These are phyloP conservation scores for Chytriomyces sp. DNA, from an alignment of 192 early-diverging fungal species.

Conservation along the genomic window DNA sequence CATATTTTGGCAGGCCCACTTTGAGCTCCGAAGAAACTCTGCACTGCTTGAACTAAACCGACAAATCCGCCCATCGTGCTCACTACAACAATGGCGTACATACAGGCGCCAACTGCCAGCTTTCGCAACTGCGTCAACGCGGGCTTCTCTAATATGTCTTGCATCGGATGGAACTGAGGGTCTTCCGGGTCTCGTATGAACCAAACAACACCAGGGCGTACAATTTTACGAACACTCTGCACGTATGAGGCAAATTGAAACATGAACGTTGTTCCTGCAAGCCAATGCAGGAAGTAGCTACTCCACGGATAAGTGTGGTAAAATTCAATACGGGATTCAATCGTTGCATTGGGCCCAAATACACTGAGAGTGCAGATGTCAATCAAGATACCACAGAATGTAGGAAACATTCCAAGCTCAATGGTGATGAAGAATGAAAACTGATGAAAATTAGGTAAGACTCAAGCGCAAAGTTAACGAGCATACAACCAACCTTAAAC, in stretches of 20 bases:
- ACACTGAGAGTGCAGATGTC: slow-evolving; percentile 81
- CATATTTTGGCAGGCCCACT: slow-evolving; percentile 41
- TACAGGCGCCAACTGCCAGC: slow-evolving; percentile 75
- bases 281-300: slow-evolving; percentile 85
- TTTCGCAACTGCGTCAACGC: slow-evolving; percentile 78
- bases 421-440: slow-evolving; percentile 84
- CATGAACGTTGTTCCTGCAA: slow-evolving; percentile 92
- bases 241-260: slow-evolving; percentile 91
- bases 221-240: slow-evolving; percentile 72
- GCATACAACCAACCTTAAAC: slow-evolving; percentile 49
- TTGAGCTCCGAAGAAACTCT: slow-evolving; percentile 28
- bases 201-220: slow-evolving; percentile 96
- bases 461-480: slow-evolving; percentile 24
- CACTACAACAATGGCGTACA: slow-evolving; percentile 81
- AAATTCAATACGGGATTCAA: slow-evolving; percentile 59
- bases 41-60: slow-evolving; percentile 14
- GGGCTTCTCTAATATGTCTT: slow-evolving; percentile 86
- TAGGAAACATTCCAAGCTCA: slow-evolving; percentile 87
- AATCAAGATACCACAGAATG: slow-evolving; percentile 83
- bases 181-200: slow-evolving; percentile 98
- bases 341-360: slow-evolving; percentile 63
- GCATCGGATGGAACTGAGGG: slow-evolving; percentile 90
- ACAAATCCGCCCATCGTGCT: slow-evolving; percentile 71
- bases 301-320: slow-evolving; percentile 64
- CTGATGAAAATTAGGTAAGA: slow-evolving; percentile 8